Conservation (phyloP, 768 basidiomycete species). For the Tylopilus cervinicoccineus region DNA sequence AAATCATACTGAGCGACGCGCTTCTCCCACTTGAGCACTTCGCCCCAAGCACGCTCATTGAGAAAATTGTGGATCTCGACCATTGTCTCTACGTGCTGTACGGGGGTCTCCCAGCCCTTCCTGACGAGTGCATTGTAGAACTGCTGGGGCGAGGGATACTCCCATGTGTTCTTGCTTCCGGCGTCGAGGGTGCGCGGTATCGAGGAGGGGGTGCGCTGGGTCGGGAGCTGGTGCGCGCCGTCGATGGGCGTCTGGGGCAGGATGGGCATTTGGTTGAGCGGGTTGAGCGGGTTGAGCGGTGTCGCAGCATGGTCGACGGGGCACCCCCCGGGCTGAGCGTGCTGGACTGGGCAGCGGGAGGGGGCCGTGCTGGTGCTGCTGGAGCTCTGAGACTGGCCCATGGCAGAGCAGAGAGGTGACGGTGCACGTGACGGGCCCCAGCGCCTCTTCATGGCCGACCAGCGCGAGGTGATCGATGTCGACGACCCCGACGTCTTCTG, state of each 20-base stretch:
- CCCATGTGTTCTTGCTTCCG: conserved; percentile 54
- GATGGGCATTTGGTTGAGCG: conserved; percentile 84
- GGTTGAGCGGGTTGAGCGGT: conserved; percentile 65
- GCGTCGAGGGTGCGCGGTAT: conserved; percentile 65
- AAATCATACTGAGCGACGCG: conserved; percentile 34
- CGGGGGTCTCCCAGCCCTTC: conserved; percentile 97
- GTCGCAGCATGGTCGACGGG: conserved; percentile 54
- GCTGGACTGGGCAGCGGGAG: conserved; percentile 42
- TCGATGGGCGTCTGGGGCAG: conserved; percentile 63
- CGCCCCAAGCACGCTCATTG: conserved; percentile 95
- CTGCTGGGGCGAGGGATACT: conserved; percentile 96
- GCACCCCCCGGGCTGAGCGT: conserved; percentile 41
- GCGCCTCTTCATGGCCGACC: too few species aligned
- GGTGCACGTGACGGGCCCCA: conserved; percentile 20
- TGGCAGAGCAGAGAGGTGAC: background rate
- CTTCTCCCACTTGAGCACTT: conserved; percentile 92
- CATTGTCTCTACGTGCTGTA: conserved; percentile 95
- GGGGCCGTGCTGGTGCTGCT: conserved; percentile 10
- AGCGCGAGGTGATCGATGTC: conserved; percentile 24
- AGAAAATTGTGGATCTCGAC: conserved; percentile 98
- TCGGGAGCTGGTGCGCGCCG: conserved; percentile 62
- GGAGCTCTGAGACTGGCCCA: conserved; percentile 27
- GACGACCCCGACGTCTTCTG: conserved; percentile 22
- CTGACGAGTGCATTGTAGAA: conserved; percentile 96
- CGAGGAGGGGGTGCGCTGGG: conserved; percentile 70